Evolutionary conservation across 108 stramenopile species (phyloP).

Genomic region (Skeletonema marinoi): DNA sequence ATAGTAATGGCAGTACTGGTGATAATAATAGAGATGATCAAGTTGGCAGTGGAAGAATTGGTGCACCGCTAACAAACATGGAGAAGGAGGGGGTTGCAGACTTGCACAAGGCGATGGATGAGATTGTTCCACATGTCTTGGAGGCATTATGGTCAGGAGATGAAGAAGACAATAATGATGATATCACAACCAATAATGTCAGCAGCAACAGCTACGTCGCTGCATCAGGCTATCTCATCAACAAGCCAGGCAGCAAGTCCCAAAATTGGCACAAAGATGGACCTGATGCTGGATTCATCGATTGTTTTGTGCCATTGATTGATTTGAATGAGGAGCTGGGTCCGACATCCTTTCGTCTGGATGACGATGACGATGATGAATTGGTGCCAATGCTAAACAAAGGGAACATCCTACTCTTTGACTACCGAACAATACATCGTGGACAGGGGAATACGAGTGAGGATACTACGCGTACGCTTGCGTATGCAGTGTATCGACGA

Average conservation of each 20-base stretch:
- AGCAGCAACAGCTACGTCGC: background rate
- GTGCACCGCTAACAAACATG: slow-evolving; percentile 13
- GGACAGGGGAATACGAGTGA: slow-evolving; percentile 35
- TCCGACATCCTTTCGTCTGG: slow-evolving; percentile 15
- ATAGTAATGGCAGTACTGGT: no score
- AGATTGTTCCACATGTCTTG: slow-evolving; percentile 13
- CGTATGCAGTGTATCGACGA: slow-evolving; percentile 37
- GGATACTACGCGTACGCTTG: slow-evolving; percentile 31
- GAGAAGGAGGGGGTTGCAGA: slow-evolving; percentile 8
- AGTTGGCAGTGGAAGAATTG: slow-evolving; percentile 14
- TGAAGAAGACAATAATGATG: background rate
- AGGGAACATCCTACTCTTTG: slow-evolving; percentile 37
- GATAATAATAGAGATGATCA: background rate
- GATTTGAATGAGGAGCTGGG: slow-evolving; percentile 22
- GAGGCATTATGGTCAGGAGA: slow-evolving; percentile 12
- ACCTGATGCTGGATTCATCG: slow-evolving; percentile 34
- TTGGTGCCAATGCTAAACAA: slow-evolving; percentile 26
- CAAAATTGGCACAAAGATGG: slow-evolving; percentile 45
- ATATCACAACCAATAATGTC: background rate
- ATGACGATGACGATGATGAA: background rate
- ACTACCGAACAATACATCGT: slow-evolving; percentile 44
- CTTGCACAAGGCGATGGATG: slow-evolving; percentile 10
- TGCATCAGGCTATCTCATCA: slow-evolving; percentile 35
- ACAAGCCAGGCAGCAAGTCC: slow-evolving; percentile 31
- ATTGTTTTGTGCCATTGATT: slow-evolving; percentile 36